Evolutionary conservation across 495 filamentous ascomycete genomes (phyloP).

Genomic region (Tuber calosporum): DNA sequence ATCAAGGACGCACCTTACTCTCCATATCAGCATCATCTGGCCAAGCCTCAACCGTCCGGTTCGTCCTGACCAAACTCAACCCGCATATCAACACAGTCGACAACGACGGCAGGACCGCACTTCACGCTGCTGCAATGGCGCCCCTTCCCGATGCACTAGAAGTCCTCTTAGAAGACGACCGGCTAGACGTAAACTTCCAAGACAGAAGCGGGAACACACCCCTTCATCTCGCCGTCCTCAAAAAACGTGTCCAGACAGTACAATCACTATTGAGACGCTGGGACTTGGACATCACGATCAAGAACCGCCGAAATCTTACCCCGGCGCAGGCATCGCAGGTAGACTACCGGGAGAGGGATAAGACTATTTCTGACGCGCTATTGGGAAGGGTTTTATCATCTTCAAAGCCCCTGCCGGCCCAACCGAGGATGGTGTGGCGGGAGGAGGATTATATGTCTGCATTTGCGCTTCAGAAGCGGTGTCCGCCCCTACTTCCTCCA

Average conservation of each 20-base stretch:
- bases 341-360: not conserved
- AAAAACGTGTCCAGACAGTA: not conserved
- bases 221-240: not conserved
- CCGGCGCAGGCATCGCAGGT: not conserved
- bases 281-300: not conserved
- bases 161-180: not conserved
- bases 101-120: not conserved
- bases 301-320: not conserved
- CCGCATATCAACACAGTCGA: not conserved
- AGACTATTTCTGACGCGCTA: not conserved
- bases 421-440: not conserved
- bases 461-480: not conserved
- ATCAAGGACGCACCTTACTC: not conserved
- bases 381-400: slow-evolving; percentile 1
- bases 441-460: slow-evolving; percentile 2
- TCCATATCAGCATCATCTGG: not conserved
- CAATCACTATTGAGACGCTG: not conserved
- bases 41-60: not conserved
- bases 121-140: not conserved
- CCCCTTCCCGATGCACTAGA: not conserved
- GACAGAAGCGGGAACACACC: not conserved
- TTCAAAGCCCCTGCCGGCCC: not conserved
- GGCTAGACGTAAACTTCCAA: not conserved
- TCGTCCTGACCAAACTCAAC: not conserved
- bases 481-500: not conserved